These are phyloP conservation scores for Trifolium fragiferum DNA, from an alignment of 306 rosid genomes.

Conservation along the genomic window DNA sequence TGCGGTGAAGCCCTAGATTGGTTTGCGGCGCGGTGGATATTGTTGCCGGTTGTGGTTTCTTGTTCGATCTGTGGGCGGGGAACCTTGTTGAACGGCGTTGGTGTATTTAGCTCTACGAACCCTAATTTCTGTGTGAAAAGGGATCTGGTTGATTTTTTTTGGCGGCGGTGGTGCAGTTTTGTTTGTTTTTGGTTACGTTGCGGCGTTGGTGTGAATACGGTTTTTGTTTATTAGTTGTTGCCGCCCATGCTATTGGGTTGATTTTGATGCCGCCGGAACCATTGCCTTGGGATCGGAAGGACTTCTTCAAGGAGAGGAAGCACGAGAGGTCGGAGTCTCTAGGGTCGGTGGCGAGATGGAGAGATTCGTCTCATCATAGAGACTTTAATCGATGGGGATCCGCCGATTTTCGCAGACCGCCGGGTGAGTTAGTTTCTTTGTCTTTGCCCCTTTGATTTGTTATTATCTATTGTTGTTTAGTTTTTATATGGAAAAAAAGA, in stretches of 20 bases:
- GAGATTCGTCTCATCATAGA: slow-evolving; percentile 84
- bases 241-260: slow-evolving; percentile 84
- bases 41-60: slow-evolving; percentile 42
- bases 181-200: background rate
- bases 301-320: slow-evolving; percentile 97
- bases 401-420: slow-evolving; percentile 77
- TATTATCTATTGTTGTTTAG: background rate
- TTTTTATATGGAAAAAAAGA: background rate
- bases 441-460: background rate
- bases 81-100: background rate
- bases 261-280: slow-evolving; percentile 99
- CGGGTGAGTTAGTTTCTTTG: slow-evolving; percentile 61
- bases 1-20: slow-evolving; percentile 38
- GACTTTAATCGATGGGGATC: slow-evolving; percentile 86
- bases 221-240: slow-evolving; percentile 41
- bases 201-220: slow-evolving; percentile 38
- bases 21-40: slow-evolving; percentile 43
- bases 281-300: slow-evolving; percentile 97
- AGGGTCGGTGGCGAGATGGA: slow-evolving; percentile 86
- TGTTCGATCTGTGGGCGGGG: slow-evolving; percentile 51
- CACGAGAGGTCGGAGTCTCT: slow-evolving; percentile 88
- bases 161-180: slow-evolving; percentile 13
- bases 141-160: slow-evolving; percentile 24
- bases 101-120: slow-evolving; percentile 34
- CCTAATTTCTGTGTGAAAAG: slow-evolving; percentile 46